phyloP scores from a whole-genome alignment of 495 filamentous ascomycete genomes.

The Penicillium chermesinum region DNA sequence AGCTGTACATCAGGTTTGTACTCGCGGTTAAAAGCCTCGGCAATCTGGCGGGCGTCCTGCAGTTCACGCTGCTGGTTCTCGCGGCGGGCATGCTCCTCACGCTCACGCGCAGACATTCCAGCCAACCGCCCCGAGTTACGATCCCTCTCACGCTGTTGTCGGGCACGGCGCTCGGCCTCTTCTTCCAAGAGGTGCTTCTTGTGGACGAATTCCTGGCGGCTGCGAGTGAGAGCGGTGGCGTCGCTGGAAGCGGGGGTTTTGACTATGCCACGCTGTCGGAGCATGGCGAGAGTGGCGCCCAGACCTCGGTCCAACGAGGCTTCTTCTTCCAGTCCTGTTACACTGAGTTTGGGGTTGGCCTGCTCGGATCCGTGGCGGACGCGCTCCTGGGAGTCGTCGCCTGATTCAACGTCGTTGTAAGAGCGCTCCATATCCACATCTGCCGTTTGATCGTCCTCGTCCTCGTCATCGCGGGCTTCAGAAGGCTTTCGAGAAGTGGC shows the following conservation, averaged over 20 bases:
- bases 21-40: slow-evolving; percentile 75
- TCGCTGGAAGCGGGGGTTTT: slow-evolving; percentile 56
- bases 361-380: slow-evolving; percentile 47
- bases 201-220: slow-evolving; percentile 73
- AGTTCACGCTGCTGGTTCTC: slow-evolving; percentile 86
- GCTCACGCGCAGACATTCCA: slow-evolving; percentile 79
- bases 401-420: slow-evolving; percentile 53
- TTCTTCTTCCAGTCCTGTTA: slow-evolving; percentile 81
- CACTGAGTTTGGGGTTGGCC: slow-evolving; percentile 48
- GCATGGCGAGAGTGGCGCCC: slow-evolving; percentile 73
- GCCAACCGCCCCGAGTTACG: slow-evolving; percentile 75
- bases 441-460: slow-evolving; percentile 39
- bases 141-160: slow-evolving; percentile 81
- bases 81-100: slow-evolving; percentile 81
- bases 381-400: slow-evolving; percentile 45
- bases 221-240: slow-evolving; percentile 63
- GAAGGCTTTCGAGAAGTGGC: slow-evolving; percentile 37
- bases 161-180: slow-evolving; percentile 71
- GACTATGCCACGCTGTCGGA: slow-evolving; percentile 77
- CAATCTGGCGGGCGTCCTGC: slow-evolving; percentile 70
- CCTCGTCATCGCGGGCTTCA: slow-evolving; percentile 46
- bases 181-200: slow-evolving; percentile 70
- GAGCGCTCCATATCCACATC: slow-evolving; percentile 62
- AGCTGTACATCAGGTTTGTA: slow-evolving; percentile 89
- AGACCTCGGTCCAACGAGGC: slow-evolving; percentile 69